Evolutionary conservation across 805 yeast species (phyloP), one percentile per base, ranked within the genome.

Genomic region (Saccharomyces kudriavzevii): DNA sequence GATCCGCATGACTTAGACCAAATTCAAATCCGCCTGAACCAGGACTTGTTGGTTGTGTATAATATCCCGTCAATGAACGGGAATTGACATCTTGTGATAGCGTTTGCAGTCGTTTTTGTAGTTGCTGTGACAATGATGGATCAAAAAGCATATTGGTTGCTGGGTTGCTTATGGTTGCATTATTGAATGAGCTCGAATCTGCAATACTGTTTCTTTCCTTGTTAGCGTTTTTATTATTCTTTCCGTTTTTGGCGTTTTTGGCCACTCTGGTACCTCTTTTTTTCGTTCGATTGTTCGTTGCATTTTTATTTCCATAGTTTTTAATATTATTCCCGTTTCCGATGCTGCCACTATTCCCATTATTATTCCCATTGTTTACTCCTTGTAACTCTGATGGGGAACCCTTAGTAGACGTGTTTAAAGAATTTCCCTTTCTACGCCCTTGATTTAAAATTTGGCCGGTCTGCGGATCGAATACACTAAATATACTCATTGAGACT

Each of bases 41-140:
- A 10, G 70, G 70, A 54, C 69, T 65, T 13, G 69, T 63, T 5
- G 70, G 69, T 43, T 65, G 68, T 22, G 69, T 64, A 53, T 67
- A 64, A 52, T 65, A 66, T 20, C 70, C 70, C 35, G 60, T 61
- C 24, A 64, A 49, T 2, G 67, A 61, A 35, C 67, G 54, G 6
- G 65, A 60, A 49, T 57, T 64, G n/a, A 52, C 53, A 40, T 64
- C 68, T 49, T 61, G 67, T 11, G 65, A 61, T 4, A 66, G 57
- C 26, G 59, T 62, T 49, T 62, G 66, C 28, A 65, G 50, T 52
- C 63, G 51, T 45, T 60, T 60, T 52, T 65, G 68, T 50, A 67
- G 51, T 31, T 62, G 64, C 49, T 64, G 68, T 26, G 69, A 68
- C 40, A 66, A 55, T 13, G 67, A 57, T 5, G 61, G 57, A 47